Evolutionary conservation across 2,329 filamentous ascomycete genomes (phyloP).

Genomic region (Chlorencoelia australis): DNA sequence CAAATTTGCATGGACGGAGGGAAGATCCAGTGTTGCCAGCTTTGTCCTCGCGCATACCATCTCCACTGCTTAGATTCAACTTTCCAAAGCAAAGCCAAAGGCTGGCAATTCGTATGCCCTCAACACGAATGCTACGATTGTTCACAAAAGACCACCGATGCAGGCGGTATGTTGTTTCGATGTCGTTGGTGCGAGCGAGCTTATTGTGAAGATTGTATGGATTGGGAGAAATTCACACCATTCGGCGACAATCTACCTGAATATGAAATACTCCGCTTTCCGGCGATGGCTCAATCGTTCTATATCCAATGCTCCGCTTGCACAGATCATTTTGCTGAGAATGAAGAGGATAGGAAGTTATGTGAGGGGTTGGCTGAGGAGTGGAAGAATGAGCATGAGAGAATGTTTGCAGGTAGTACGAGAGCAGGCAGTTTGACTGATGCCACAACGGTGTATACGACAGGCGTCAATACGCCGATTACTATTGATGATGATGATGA

Average conservation of each 20-base stretch:
- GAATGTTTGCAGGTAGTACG: constrained; percentile 11
- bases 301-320: constrained; percentile 42
- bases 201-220: constrained; percentile 49
- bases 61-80: constrained; percentile 35
- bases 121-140: constrained; percentile 47
- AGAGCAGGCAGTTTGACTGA: constrained; percentile 23
- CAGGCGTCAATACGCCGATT: constrained; percentile 21
- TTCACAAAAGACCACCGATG: constrained; percentile 36
- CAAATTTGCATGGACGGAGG: constrained; percentile 41
- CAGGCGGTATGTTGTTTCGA: constrained; percentile 34
- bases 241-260: constrained; percentile 42
- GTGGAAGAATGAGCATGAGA: constrained; percentile 17
- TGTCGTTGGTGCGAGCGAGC: constrained; percentile 45
- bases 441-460: constrained; percentile 26
- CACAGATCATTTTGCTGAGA: constrained; percentile 26
- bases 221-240: constrained; percentile 39
- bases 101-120: constrained; percentile 41
- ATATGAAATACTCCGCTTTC: constrained; percentile 39
- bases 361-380: constrained; percentile 23
- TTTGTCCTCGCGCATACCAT: constrained; percentile 47
- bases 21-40: constrained; percentile 36
- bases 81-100: constrained; percentile 32
- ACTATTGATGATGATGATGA: constrained; percentile 14
- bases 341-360: constrained; percentile 22
- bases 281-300: constrained; percentile 34